Evolutionary conservation across 1,139 yeast species (phyloP).

Genomic region (Nakaseomyces bracarensis): DNA sequence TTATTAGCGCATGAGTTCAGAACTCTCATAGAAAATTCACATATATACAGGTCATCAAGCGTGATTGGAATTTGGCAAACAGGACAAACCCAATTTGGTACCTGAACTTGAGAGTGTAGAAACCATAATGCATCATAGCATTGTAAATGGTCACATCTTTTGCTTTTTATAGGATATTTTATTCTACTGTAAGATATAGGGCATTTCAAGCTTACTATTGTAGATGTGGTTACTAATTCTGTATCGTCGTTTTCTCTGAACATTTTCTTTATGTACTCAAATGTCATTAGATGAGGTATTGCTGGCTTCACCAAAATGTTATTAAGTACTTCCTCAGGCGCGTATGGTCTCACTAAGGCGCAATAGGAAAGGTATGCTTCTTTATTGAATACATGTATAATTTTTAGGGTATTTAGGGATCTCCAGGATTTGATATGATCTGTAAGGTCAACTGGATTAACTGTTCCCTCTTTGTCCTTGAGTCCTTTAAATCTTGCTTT

Average conservation of each 20-base stretch:
- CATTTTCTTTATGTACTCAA: constrained; percentile 36
- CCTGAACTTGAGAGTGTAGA: constrained; percentile 50
- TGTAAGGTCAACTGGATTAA: constrained; percentile 60
- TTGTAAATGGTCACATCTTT: constrained; percentile 55
- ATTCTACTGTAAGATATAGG: constrained; percentile 59
- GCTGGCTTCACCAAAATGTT: constrained; percentile 33
- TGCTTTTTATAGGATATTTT: constrained; percentile 51
- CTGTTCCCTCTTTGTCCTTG: constrained; percentile 53
- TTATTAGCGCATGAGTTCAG: constrained; percentile 39
- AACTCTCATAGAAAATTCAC: constrained; percentile 52
- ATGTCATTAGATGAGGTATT: constrained; percentile 38
- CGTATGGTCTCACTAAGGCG: not conserved
- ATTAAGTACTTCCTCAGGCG: constrained; percentile 34
- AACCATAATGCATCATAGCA: constrained; percentile 63
- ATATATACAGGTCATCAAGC: constrained; percentile 48
- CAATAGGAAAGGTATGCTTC: not conserved
- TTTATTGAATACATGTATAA: constrained; percentile 3
- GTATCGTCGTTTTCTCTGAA: constrained; percentile 43
- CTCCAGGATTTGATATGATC: constrained; percentile 30
- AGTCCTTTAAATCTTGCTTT: constrained; percentile 49
- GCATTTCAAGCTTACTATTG: constrained; percentile 51
- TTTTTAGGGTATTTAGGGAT: not conserved
- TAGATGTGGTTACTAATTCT: constrained; percentile 48
- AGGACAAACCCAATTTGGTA: constrained; percentile 65
- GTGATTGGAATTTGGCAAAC: constrained; percentile 43